Evolutionary conservation across 2,329 filamentous ascomycete genomes (phyloP).

Genomic region (Stachybotrys chartarum): DNA sequence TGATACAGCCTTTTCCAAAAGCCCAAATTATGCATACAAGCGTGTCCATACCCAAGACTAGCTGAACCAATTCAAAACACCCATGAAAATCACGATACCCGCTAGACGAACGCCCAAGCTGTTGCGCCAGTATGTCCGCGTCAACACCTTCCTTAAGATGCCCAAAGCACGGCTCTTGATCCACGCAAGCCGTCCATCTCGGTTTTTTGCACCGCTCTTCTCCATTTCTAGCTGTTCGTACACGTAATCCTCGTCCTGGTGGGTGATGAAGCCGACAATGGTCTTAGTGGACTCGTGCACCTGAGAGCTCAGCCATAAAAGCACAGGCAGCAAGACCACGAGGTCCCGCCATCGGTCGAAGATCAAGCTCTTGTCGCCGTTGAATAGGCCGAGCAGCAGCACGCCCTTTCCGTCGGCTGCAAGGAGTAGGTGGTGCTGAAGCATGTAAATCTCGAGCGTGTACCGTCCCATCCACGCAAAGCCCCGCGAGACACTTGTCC

Average conservation of each 20-base stretch:
- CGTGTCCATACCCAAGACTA: not conserved
- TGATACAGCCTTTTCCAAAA: not conserved
- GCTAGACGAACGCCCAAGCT: conserved; percentile 8
- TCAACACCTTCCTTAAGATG: not conserved
- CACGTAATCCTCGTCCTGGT: conserved; percentile 5
- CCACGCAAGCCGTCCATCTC: conserved; percentile 5
- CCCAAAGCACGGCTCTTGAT: not conserved
- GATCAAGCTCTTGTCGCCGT: conserved; percentile 13
- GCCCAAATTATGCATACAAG: not conserved
- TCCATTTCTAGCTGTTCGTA: conserved; percentile 12
- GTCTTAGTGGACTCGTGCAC: conserved; percentile 14
- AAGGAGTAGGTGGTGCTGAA: conserved; percentile 57
- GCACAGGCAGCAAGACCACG: conserved; percentile 16
- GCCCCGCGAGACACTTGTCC: conserved; percentile 26
- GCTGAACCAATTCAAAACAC: conserved; percentile 11
- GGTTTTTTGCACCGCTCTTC: conserved; percentile 11
- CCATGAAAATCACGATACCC: conserved; percentile 11
- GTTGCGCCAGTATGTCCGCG: not conserved
- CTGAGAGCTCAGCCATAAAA: conserved; percentile 19
- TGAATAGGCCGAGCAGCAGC: conserved; percentile 24
- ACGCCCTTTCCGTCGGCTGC: conserved; percentile 49
- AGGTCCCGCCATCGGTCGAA: conserved; percentile 17
- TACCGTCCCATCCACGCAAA: conserved; percentile 46
- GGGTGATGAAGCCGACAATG: conserved; percentile 16
- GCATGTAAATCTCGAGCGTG: conserved; percentile 51